Evolutionary conservation across 495 filamentous ascomycete genomes (phyloP).

Genomic region (Aspergillus nanangensis): DNA sequence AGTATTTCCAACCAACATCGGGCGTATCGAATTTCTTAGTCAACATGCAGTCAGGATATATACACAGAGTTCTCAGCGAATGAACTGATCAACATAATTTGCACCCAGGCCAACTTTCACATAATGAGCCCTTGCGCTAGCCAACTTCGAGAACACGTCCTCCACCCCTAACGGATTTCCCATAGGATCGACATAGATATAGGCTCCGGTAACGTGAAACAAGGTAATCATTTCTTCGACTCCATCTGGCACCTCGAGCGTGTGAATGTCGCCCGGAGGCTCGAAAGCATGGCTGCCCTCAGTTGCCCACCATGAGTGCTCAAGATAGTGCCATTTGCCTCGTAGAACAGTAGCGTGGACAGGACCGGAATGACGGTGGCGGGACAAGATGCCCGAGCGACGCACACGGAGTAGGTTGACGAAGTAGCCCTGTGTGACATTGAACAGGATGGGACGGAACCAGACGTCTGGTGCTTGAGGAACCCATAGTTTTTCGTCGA

Average conservation of each 20-base stretch:
- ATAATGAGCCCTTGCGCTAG: constrained; percentile 13
- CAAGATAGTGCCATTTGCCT: constrained; percentile 17
- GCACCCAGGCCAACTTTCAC: constrained; percentile 11
- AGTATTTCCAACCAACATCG: no score
- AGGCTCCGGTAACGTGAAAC: constrained; percentile 18
- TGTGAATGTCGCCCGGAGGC: constrained; percentile 18
- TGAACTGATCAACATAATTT: constrained; percentile 15
- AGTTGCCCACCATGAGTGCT: constrained; percentile 17
- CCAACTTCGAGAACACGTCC: constrained; percentile 15
- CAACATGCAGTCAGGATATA: not conserved
- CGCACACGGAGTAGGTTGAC: constrained; percentile 16
- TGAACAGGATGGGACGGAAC: constrained; percentile 15
- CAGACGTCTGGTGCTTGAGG: constrained; percentile 17
- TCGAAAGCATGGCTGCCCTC: constrained; percentile 17
- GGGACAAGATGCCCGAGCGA: constrained; percentile 14
- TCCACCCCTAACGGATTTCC: constrained; percentile 11
- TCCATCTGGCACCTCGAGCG: constrained; percentile 15
- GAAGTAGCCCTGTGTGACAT: constrained; percentile 17
- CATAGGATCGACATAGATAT: constrained; percentile 14
- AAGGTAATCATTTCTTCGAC: constrained; percentile 15
- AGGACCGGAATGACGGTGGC: constrained; percentile 15
- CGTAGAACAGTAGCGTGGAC: constrained; percentile 12
- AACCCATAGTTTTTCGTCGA: constrained; percentile 15
- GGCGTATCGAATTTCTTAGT: no score
- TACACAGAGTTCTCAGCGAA: constrained; percentile 2